Conservation (phyloP, 345 rosid species). For the Viola odorata region DNA sequence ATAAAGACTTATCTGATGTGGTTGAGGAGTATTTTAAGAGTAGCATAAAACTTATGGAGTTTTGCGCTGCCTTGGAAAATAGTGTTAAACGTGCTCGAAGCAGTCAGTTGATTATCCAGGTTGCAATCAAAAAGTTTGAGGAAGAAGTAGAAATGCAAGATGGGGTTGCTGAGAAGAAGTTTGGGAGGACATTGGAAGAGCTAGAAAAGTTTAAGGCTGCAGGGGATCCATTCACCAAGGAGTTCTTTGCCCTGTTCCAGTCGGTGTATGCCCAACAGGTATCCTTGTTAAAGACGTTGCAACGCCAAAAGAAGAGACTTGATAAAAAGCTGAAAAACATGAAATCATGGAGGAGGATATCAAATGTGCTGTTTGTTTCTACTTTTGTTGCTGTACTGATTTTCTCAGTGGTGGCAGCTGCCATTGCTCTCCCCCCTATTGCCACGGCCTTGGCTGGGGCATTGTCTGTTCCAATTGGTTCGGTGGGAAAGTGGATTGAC, state of each 20-base stretch:
- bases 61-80: conserved; percentile 64
- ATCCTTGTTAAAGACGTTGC: conserved; percentile 47
- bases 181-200: conserved; percentile 57
- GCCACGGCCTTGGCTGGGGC: conserved; percentile 66
- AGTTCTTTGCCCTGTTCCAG: conserved; percentile 51
- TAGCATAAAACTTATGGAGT: conserved; percentile 60
- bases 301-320: conserved; percentile 42
- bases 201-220: conserved; percentile 53
- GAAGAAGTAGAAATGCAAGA: conserved; percentile 35
- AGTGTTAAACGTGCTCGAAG: conserved; percentile 61
- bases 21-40: conserved; percentile 65
- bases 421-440: conserved; percentile 72
- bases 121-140: conserved; percentile 57
- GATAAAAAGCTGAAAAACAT: conserved; percentile 54
- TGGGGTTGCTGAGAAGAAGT: conserved; percentile 35
- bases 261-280: conserved; percentile 48
- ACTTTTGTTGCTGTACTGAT: conserved; percentile 66
- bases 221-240: conserved; percentile 64
- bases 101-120: conserved; percentile 60
- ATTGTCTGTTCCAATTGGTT: conserved; percentile 56
- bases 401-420: conserved; percentile 86
- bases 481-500: conserved; percentile 78
- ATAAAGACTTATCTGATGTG: conserved; percentile 49
- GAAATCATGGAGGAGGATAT: conserved; percentile 71
- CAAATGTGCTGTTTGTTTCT: conserved; percentile 66